A percentile compares a stretch with the other conserved stretches of the same genome.
Conservation (phyloP, 164 flowering plant genomes). For the Protea cynaroides region DNA sequence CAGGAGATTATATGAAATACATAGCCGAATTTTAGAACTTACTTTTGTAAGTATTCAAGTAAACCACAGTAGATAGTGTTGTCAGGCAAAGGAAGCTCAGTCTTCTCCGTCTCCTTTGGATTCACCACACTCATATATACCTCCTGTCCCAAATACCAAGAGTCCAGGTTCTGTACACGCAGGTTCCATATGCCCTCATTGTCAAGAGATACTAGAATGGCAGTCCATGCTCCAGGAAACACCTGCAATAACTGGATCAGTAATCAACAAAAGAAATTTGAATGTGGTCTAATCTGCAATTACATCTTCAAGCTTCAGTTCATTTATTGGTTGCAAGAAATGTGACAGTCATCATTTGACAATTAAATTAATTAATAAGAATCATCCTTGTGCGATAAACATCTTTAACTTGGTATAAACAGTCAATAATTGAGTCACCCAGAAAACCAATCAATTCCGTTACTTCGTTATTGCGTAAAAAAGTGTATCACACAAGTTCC, state of each 20-base stretch:
- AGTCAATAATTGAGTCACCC: too few species aligned
- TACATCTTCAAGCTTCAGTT: too few species aligned
- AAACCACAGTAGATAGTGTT: constrained; percentile 71
- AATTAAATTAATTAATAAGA: too few species aligned
- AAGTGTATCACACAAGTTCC: too few species aligned
- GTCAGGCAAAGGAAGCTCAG: constrained; percentile 58
- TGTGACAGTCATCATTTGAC: too few species aligned
- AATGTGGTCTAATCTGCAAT: too few species aligned
- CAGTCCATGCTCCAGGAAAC: constrained; percentile 96
- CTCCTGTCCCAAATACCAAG: constrained; percentile 98
- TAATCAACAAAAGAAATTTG: too few species aligned
- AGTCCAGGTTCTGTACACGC: constrained; percentile 65
- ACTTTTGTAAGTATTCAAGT: constrained; percentile 73
- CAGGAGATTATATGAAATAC: background rate
- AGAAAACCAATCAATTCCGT: too few species aligned
- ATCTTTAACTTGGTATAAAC: too few species aligned
- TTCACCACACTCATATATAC: constrained; percentile 64
- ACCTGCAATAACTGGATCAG: constrained; percentile 41
- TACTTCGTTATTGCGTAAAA: too few species aligned
- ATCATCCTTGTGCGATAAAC: too few species aligned
- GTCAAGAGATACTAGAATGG: constrained; percentile 77
- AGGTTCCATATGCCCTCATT: constrained; percentile 93
- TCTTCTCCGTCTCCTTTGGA: constrained; percentile 51
- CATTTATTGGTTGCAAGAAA: too few species aligned
- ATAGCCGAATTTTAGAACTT: constrained; percentile 21